Evolutionary conservation across 495 filamentous ascomycete genomes (phyloP), one percentile per base, ranked within the genome.

Genomic region (Tuber magnatum): DNA sequence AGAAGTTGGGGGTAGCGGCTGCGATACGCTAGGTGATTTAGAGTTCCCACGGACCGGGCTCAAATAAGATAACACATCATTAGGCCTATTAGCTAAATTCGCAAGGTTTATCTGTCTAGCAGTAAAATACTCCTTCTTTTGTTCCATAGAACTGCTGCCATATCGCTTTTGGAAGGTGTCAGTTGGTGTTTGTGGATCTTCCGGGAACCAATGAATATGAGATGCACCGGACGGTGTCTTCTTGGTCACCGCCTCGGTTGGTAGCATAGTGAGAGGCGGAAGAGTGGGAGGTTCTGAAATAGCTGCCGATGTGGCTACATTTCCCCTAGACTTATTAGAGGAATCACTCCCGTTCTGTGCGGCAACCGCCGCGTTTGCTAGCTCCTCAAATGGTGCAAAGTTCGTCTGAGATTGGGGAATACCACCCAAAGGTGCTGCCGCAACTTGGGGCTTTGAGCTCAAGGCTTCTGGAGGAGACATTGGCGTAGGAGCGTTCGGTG

Each of bases 71-170:
- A 71, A 68, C 10, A 69, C 75, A 68, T 78, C 76, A 38, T 77
- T 75, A 42, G 4, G 40, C n/a, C 69, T 70, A 39, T 72, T 68
- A 48, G 51, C 51, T 32, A 48, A 40, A 51, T 71, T 75, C 16
- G 41, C 42, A 32, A 38, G 42, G 75, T 81, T 81, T 44, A 73
- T 72, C 42, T 81, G 79, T 46, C 80, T 78, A 22, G 80, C 79
- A 18, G 71, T 73, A 72, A 81, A 81, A 24, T 81, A 81, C 46
- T 81, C 80, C 38, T 77, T 77, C 51, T 81, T 81, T 20, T 72
- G 73, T 8, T 81, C 78, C 78, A 81, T 81, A 46, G 39, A 51
- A 41, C 71, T 74, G 48, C 80, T 74, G 46, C 69, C 35, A 42
- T 80, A 79, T 39, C 48, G 35, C 35, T 42, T 35, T 20, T 65